These are phyloP conservation scores for Gamarada debralockiae DNA, from an alignment of 495 filamentous ascomycete genomes.

Conservation along the genomic window DNA sequence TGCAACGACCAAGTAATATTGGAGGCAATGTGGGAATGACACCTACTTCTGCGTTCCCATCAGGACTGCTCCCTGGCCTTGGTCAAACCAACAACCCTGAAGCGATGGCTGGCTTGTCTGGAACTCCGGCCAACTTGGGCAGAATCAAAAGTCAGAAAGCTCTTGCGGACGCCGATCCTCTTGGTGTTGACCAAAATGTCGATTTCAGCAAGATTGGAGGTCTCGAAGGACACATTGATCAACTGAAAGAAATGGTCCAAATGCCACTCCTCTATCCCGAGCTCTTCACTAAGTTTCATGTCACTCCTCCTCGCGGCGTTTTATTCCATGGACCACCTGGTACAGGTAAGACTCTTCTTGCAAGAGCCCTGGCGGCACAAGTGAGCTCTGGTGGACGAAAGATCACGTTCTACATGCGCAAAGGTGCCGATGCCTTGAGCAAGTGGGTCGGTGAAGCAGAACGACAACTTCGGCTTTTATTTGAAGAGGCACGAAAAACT, in stretches of 20 bases:
- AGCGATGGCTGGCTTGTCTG: constrained; percentile 49
- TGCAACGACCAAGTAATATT: constrained; percentile 47
- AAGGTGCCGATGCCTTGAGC: constrained; percentile 92
- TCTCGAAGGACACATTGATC: constrained; percentile 85
- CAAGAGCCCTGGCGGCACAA: constrained; percentile 82
- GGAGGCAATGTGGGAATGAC: constrained; percentile 71
- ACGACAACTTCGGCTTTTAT: constrained; percentile 84
- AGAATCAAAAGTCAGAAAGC: constrained; percentile 75
- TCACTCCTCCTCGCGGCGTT: constrained; percentile 90
- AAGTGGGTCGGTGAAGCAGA: constrained; percentile 99
- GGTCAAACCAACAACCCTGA: constrained; percentile 63
- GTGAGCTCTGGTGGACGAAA: constrained; percentile 76
- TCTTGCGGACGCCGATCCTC: constrained; percentile 87
- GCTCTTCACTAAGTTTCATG: constrained; percentile 85
- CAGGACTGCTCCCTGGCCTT: constrained; percentile 49
- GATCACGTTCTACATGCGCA: constrained; percentile 98
- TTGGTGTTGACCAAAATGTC: constrained; percentile 87
- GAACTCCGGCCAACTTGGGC: constrained; percentile 80
- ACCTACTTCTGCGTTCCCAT: constrained; percentile 59
- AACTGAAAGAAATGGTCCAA: constrained; percentile 97
- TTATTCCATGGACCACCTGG: constrained; percentile 96
- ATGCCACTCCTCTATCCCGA: constrained; percentile 92
- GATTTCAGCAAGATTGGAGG: constrained; percentile 93
- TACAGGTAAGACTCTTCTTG: constrained; percentile 94
- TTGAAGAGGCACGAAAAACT: constrained; percentile 91